These are phyloP conservation scores for Diutina mesorugosa DNA, from an alignment of 1,139 yeast species.

Conservation along the genomic window DNA sequence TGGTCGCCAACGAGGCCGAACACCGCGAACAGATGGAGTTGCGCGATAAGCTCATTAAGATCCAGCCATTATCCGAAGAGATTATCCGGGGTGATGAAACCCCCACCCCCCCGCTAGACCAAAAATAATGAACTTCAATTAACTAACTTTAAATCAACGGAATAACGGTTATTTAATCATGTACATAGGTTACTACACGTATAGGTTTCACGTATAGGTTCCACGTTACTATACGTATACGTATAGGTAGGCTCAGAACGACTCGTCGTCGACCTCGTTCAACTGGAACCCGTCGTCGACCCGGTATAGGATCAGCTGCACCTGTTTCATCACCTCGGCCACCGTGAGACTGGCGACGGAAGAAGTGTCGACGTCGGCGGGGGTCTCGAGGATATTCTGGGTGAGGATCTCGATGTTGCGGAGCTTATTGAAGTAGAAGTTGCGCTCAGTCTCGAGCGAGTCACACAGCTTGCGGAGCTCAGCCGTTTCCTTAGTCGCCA, in stretches of 20 bases:
- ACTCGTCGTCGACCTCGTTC: conserved; percentile 6
- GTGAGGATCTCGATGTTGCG: conserved; percentile 78
- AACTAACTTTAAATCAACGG: too few species aligned
- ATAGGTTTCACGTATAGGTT: too few species aligned
- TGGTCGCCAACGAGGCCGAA: conserved; percentile 50
- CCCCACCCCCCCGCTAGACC: neutral
- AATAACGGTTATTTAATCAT: neutral
- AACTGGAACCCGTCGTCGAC: conserved; percentile 61
- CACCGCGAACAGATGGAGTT: conserved; percentile 65
- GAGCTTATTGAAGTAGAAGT: conserved; percentile 80
- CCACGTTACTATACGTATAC: neutral
- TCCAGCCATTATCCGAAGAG: conserved; percentile 48
- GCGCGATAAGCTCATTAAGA: conserved; percentile 43
- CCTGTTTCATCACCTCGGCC: conserved; percentile 37
- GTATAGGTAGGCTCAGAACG: conserved; percentile 3
- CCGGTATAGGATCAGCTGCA: conserved; percentile 65
- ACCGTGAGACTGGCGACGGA: conserved; percentile 18
- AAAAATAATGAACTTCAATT: neutral
- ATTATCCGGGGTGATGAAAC: conserved; percentile 18
- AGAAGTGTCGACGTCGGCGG: conserved; percentile 15
- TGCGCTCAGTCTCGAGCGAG: conserved; percentile 65
- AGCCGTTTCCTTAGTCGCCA: conserved; percentile 34
- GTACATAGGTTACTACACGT: neutral
- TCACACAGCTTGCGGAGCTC: conserved; percentile 42
- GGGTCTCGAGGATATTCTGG: conserved; percentile 44